A percentile compares a stretch with the other conserved stretches of the same genome.
These are phyloP conservation scores for Choricystis sp. DNA, from an alignment of 139 green algal species.

Conservation along the genomic window DNA sequence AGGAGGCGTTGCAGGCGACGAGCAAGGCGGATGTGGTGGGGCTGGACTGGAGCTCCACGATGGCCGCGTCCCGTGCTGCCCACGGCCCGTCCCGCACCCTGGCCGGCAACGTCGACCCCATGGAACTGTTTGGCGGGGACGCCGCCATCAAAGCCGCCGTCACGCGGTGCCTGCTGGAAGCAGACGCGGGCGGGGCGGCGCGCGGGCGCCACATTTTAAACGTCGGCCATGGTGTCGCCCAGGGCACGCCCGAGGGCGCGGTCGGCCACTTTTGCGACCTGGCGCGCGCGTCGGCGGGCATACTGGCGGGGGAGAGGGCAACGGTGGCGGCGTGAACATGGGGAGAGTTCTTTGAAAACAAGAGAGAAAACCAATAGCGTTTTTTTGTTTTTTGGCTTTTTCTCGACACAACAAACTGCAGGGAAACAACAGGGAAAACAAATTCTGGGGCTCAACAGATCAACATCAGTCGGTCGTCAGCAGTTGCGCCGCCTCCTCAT, in stretches of 20 bases:
- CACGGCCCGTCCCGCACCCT: conserved; percentile 34
- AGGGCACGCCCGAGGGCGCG: conserved; percentile 79
- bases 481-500: neutral
- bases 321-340: conserved; percentile 2
- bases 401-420: too few relatives aligned
- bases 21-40: conserved; percentile 70
- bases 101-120: conserved; percentile 81
- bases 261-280: conserved; percentile 82
- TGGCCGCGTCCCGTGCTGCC: conserved; percentile 38
- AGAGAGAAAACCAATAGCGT: neutral
- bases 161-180: conserved; percentile 30
- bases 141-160: conserved; percentile 47
- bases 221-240: conserved; percentile 77
- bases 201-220: conserved; percentile 77
- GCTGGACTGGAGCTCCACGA: conserved; percentile 78
- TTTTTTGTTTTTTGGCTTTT: too few relatives aligned
- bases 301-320: conserved; percentile 2
- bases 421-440: too few relatives aligned
- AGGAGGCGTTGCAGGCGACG: conserved; percentile 49
- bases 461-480: neutral
- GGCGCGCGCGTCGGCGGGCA: conserved; percentile 36
- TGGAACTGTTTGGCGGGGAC: conserved; percentile 75
- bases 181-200: conserved; percentile 17
- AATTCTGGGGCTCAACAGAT: too few relatives aligned
- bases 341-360: neutral